phyloP scores from a whole-genome alignment of 768 basidiomycete species.

The Fomitopsis serialis region DNA sequence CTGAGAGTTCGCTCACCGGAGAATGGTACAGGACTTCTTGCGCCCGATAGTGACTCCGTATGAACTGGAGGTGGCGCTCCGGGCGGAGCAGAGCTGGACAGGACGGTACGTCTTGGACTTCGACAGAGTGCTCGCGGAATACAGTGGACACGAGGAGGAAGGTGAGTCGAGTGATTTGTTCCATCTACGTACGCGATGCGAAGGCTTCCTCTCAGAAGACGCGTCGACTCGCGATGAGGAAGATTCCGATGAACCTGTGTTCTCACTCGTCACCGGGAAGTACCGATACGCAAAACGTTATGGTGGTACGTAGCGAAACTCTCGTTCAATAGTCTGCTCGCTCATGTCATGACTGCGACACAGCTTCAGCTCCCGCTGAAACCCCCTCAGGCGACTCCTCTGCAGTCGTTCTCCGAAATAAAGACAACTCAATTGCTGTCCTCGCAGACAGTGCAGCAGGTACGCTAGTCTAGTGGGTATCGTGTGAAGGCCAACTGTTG shows the following conservation, averaged over 20 bases:
- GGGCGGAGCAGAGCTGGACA: slow-evolving; percentile 64
- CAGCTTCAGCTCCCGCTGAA: slow-evolving; percentile 1
- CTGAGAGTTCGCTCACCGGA: neutral
- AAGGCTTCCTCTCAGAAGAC: neutral
- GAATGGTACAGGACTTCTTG: slow-evolving; percentile 67
- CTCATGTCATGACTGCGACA: too few species aligned
- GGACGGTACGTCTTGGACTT: slow-evolving; percentile 81
- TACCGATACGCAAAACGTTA: slow-evolving; percentile 77
- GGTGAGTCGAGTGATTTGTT: neutral
- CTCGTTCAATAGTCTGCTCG: neutral
- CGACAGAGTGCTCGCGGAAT: slow-evolving; percentile 44
- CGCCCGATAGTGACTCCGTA: slow-evolving; percentile 92
- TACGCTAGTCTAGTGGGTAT: slow-evolving; percentile 22
- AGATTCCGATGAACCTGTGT: slow-evolving; percentile 71
- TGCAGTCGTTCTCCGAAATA: slow-evolving; percentile 57
- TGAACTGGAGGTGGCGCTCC: slow-evolving; percentile 80
- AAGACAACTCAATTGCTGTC: slow-evolving; percentile 51
- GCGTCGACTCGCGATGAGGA: slow-evolving; percentile 26
- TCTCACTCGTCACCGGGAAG: slow-evolving; percentile 82
- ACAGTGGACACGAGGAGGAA: slow-evolving; percentile 12
- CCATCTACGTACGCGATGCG: neutral
- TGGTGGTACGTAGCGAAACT: slow-evolving; percentile 28
- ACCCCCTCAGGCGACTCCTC: slow-evolving; percentile 8
- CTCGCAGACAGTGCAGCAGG: slow-evolving; percentile 69
- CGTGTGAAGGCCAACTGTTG: slow-evolving; percentile 3